Evolutionary conservation across 768 basidiomycete species (phyloP).

Genomic region (Clavulina sp.): DNA sequence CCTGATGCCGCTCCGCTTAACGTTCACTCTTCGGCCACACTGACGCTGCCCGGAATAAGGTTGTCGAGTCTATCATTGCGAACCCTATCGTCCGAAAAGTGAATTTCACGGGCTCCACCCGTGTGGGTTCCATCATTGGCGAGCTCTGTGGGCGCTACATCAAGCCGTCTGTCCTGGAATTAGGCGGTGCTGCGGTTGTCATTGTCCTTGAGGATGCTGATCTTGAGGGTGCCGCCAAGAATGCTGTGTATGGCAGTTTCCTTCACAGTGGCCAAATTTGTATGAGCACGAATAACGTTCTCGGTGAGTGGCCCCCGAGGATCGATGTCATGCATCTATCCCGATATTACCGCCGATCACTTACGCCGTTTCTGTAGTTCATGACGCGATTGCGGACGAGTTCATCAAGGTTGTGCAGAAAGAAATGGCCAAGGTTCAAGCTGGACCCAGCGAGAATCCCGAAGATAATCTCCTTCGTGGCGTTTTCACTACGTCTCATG

Average conservation of each 20-base stretch:
- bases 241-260: neutral
- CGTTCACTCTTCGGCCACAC: neutral
- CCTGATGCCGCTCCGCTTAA: too few species aligned
- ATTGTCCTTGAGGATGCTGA: constrained; percentile 2
- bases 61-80: constrained; percentile 16
- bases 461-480: constrained; percentile 8
- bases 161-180: constrained; percentile 16
- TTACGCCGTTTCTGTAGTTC: constrained; percentile 17
- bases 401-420: constrained; percentile 7
- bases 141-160: constrained; percentile 19
- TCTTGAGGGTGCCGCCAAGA: neutral
- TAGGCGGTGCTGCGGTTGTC: neutral
- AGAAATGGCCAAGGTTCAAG: constrained; percentile 3
- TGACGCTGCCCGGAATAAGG: neutral
- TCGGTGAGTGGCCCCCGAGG: too few species aligned
- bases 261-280: neutral
- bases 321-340: neutral
- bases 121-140: constrained; percentile 18
- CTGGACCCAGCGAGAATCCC: neutral
- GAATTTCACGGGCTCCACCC: constrained; percentile 21
- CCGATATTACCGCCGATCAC: constrained; percentile 5
- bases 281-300: neutral
- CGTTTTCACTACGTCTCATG: constrained; percentile 10
- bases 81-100: constrained; percentile 13
- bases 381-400: constrained; percentile 16